These are phyloP conservation scores for Leccinum barrowsii DNA, from an alignment of 768 basidiomycete species.

Conservation along the genomic window DNA sequence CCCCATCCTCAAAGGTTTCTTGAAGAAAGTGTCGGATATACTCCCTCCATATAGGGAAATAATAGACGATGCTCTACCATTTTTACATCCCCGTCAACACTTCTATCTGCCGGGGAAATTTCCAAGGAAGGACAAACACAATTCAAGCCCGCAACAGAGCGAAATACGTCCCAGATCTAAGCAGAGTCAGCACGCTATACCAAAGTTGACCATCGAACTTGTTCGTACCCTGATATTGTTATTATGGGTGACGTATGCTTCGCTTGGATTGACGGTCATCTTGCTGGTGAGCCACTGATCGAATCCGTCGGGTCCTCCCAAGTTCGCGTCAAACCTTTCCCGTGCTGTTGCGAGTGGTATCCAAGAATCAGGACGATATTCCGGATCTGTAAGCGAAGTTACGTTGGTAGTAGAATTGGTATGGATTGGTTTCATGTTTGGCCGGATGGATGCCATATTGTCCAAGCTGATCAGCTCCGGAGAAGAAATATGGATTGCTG, in stretches of 20 bases:
- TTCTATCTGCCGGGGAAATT: not conserved
- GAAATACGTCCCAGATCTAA: constrained; percentile 78
- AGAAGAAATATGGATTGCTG: constrained; percentile 58
- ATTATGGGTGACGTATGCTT: constrained; percentile 72
- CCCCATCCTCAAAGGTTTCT: constrained; percentile 63
- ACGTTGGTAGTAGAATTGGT: constrained; percentile 12
- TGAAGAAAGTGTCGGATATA: constrained; percentile 64
- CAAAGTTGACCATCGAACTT: not conserved
- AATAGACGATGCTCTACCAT: constrained; percentile 39
- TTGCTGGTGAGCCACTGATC: constrained; percentile 60
- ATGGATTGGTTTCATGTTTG: constrained; percentile 53
- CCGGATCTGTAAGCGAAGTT: constrained; percentile 32
- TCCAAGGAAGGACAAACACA: constrained; percentile 34
- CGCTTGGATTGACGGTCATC: constrained; percentile 64
- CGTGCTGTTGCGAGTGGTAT: constrained; percentile 53
- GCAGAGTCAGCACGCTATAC: not conserved
- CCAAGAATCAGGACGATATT: constrained; percentile 50
- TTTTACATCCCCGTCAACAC: not conserved
- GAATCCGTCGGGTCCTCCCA: constrained; percentile 65
- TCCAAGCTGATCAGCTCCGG: constrained; percentile 35
- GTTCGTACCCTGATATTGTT: constrained; percentile 56
- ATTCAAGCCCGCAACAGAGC: constrained; percentile 48
- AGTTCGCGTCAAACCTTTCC: constrained; percentile 42
- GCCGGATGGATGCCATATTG: constrained; percentile 43
- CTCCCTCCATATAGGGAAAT: constrained; percentile 53